These are phyloP conservation scores for Colletotrichum endophyticum DNA, from an alignment of 2,329 filamentous ascomycete species.

Conservation along the genomic window DNA sequence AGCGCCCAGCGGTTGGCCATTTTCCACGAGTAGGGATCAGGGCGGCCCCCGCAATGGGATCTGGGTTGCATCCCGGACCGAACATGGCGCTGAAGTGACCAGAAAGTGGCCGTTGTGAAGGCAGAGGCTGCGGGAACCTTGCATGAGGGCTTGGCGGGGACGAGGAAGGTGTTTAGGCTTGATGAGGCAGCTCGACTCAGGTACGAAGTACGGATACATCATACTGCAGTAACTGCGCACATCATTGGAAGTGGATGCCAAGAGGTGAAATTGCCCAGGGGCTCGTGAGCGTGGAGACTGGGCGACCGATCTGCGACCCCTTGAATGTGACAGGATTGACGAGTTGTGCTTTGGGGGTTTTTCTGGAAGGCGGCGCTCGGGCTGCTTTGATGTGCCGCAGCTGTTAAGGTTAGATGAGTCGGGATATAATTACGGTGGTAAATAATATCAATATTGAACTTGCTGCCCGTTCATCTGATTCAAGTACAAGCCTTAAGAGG, in stretches of 20 bases:
- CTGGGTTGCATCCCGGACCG: background rate
- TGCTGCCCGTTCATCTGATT: background rate
- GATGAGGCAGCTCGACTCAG: background rate
- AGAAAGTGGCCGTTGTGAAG: background rate
- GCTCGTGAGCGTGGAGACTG: background rate
- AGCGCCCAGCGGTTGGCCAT: background rate
- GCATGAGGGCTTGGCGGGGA: background rate
- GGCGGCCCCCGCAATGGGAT: background rate
- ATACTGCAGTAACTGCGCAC: background rate
- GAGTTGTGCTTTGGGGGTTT: background rate
- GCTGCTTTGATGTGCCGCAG: background rate
- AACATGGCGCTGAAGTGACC: background rate
- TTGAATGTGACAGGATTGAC: background rate
- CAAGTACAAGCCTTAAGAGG: background rate
- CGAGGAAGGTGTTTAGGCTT: conserved; percentile 4
- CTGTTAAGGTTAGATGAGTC: background rate
- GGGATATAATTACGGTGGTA: background rate
- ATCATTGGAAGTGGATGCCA: background rate
- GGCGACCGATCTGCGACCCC: background rate
- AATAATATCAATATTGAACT: background rate
- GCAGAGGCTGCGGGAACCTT: background rate
- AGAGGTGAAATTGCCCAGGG: background rate
- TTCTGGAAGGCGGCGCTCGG: background rate
- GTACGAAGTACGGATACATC: background rate
- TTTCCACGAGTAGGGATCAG: conserved; percentile 12